These are phyloP conservation scores for Pichia sp. DNA, from an alignment of 1,139 yeast genomes.

Conservation along the genomic window DNA sequence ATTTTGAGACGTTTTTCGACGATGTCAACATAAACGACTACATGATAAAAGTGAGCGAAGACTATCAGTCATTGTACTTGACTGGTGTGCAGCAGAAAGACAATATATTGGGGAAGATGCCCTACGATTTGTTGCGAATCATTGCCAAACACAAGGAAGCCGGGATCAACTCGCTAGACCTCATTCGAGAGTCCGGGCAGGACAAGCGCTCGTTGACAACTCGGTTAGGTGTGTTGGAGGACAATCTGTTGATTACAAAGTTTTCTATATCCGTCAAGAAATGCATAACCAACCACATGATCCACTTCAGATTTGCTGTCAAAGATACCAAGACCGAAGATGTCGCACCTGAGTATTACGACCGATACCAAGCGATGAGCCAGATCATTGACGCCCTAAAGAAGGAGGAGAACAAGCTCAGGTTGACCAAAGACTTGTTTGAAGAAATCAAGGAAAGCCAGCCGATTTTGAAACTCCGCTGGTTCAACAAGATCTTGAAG, in stretches of 20 bases:
- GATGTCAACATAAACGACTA: conserved; percentile 11
- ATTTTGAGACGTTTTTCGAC: conserved; percentile 9
- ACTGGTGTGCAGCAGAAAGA: conserved; percentile 40
- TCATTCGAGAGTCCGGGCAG: conserved; percentile 55
- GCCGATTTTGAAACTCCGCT: conserved; percentile 14
- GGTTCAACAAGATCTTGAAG: conserved; percentile 16
- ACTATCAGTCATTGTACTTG: conserved; percentile 38
- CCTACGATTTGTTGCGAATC: conserved; percentile 40
- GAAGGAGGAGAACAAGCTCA: conserved; percentile 61
- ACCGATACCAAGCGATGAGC: conserved; percentile 27
- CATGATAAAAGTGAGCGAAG: conserved; percentile 35
- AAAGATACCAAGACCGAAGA: neutral
- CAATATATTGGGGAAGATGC: conserved; percentile 38
- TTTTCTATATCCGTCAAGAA: conserved; percentile 24
- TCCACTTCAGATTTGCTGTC: conserved; percentile 21
- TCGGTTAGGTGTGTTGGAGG: conserved; percentile 52
- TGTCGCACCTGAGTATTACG: conserved; percentile 10
- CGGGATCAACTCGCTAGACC: conserved; percentile 57
- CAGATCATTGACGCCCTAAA: conserved; percentile 50
- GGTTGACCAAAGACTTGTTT: conserved; percentile 50
- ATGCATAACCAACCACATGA: conserved; percentile 22
- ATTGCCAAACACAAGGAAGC: conserved; percentile 50
- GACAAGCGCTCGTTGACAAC: conserved; percentile 69
- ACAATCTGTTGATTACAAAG: conserved; percentile 44
- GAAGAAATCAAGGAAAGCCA: conserved; percentile 53